Conservation (phyloP, 148 eudicot genomes). For the Arctostaphylos glauca region DNA sequence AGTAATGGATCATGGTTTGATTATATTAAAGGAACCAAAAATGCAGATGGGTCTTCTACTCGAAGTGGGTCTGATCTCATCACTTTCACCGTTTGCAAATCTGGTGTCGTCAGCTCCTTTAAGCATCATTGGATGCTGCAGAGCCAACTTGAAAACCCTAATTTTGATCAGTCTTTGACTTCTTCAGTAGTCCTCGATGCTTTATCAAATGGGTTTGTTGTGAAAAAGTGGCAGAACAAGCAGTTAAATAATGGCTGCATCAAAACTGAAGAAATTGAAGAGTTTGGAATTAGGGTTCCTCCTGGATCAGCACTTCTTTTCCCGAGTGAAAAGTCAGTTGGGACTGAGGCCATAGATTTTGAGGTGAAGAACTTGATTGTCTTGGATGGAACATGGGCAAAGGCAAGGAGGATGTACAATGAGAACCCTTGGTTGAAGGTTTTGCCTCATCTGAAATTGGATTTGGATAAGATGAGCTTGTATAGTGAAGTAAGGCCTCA, state of each 20-base stretch:
- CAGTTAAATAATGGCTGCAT: conserved; percentile 26
- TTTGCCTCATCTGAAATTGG: conserved; percentile 69
- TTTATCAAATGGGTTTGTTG: conserved; percentile 51
- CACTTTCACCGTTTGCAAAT: conserved; percentile 42
- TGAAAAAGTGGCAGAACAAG: conserved; percentile 50
- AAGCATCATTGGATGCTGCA: conserved; percentile 15
- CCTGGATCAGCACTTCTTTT: conserved; percentile 69
- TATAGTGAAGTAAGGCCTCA: conserved; percentile 76
- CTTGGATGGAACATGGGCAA: conserved; percentile 88
- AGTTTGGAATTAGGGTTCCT: conserved; percentile 59
- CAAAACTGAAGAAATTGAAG: conserved; percentile 40
- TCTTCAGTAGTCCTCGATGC: conserved; percentile 21
- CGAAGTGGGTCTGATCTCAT: conserved; percentile 22
- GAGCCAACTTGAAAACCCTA: conserved; percentile 10
- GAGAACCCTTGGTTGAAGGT: conserved; percentile 90
- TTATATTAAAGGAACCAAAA: neutral
- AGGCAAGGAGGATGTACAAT: conserved; percentile 74
- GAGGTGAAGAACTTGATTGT: conserved; percentile 83
- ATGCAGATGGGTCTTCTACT: conserved; percentile 12
- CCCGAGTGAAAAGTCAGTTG: conserved; percentile 55
- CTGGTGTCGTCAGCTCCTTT: conserved; percentile 43
- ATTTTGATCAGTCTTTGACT: conserved; percentile 34
- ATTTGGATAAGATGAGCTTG: conserved; percentile 64
- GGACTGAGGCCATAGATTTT: conserved; percentile 40
- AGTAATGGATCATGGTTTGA: conserved; percentile 13